phyloP scores from a whole-genome alignment of 2,329 filamentous ascomycete species.

The Aureobasidium lini region DNA sequence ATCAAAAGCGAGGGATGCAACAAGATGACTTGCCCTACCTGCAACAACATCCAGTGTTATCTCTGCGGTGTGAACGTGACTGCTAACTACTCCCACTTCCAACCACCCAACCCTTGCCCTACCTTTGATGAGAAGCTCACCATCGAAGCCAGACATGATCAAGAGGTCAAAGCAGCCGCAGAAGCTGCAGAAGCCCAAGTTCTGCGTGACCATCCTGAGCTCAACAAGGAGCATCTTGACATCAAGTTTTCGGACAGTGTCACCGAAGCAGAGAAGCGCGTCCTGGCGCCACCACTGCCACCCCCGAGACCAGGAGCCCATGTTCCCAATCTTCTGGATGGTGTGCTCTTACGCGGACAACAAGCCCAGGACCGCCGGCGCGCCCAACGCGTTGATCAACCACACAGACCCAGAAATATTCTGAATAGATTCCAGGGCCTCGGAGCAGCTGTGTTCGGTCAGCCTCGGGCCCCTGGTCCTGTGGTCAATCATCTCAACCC shows the following conservation, averaged over 20 bases:
- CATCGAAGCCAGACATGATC: slow-evolving; percentile 50
- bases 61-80: slow-evolving; percentile 59
- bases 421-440: too few species aligned
- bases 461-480: too few species aligned
- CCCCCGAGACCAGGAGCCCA: too few species aligned
- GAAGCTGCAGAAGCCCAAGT: slow-evolving; percentile 49
- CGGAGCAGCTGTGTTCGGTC: too few species aligned
- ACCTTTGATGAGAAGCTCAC: slow-evolving; percentile 51
- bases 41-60: slow-evolving; percentile 52
- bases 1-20: slow-evolving; percentile 77
- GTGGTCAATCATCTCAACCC: too few species aligned
- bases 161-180: slow-evolving; percentile 58
- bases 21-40: slow-evolving; percentile 68
- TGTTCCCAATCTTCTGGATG: too few species aligned
- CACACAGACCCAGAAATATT: too few species aligned
- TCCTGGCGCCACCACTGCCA: neutral
- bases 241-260: slow-evolving; percentile 49
- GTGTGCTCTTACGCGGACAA: neutral
- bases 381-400: too few species aligned
- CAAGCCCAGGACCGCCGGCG: neutral
- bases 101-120: slow-evolving; percentile 55
- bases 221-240: slow-evolving; percentile 52
- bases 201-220: slow-evolving; percentile 50
- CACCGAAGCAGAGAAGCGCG: neutral
- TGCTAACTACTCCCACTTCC: slow-evolving; percentile 61